Evolutionary conservation across 169 alveolate genomes (phyloP).

Genomic region (Plasmodium relictum): DNA sequence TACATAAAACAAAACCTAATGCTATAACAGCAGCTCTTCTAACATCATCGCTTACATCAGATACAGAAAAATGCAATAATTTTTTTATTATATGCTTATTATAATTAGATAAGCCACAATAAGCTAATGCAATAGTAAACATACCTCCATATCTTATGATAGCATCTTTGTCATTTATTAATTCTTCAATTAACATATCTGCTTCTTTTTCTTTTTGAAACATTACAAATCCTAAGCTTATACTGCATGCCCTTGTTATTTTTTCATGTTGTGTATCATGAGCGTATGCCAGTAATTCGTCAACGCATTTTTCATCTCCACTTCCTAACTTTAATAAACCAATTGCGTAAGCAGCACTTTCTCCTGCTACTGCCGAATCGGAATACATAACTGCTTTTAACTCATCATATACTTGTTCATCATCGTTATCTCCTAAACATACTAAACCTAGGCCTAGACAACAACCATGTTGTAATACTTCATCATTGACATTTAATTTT

Average conservation of each 20-base stretch:
- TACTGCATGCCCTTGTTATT: constrained; percentile 96
- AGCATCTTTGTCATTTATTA: constrained; percentile 94
- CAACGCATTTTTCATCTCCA: constrained; percentile 91
- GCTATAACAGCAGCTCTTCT: constrained; percentile 99
- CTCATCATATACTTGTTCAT: constrained; percentile 89
- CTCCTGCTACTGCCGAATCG: constrained; percentile 97
- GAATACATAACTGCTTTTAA: constrained; percentile 91
- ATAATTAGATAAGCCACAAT: constrained; percentile 91
- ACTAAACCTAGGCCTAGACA: constrained; percentile 97
- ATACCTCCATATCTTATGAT: constrained; percentile 98
- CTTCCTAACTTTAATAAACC: constrained; percentile 95
- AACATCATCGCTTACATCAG: constrained; percentile 99
- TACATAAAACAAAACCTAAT: constrained; percentile 93
- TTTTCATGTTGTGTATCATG: constrained; percentile 98
- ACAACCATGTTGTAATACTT: constrained; percentile 96
- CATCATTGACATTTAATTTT: constrained; percentile 78
- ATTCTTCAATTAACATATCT: constrained; percentile 91
- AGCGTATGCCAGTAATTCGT: constrained; percentile 94
- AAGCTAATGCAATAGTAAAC: constrained; percentile 98
- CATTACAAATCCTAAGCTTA: constrained; percentile 95
- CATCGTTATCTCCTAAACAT: constrained; percentile 92
- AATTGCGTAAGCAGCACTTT: constrained; percentile 98
- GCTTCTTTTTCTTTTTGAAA: constrained; percentile 96
- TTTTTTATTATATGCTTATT: constrained; percentile 91
- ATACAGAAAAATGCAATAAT: constrained; percentile 96